Evolutionary conservation across 2,329 filamentous ascomycete genomes (phyloP), one percentile per base, ranked within the genome.

Genomic region (Immersiporthe knoxdaviesiana): DNA sequence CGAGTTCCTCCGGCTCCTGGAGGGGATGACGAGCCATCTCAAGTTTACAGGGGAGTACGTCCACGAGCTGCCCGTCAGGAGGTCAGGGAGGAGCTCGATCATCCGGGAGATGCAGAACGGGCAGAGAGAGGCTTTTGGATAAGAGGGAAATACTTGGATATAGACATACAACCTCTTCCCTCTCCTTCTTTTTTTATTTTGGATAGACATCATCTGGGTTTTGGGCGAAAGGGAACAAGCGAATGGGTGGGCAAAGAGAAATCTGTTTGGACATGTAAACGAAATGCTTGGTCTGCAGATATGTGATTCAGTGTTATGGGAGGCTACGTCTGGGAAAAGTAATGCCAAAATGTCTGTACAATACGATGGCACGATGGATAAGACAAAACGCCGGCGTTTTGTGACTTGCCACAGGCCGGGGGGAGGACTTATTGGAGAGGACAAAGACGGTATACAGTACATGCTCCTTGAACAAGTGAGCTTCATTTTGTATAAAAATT

Each of bases 11-110:
- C 72, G 77, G 14, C 69, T 79, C 71, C 70, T 79, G 65, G 74
- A 74, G 47, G 77, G 76, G 52, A 79, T 80, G 70, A 73, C 75
- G 63, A 76, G 78, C 66, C 78, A 79, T 68, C 72, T 79, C 12
- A 75, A 74, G 50, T 77, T 77, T 61, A 75, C 77, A 24, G 77
- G 75, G 32, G 73, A 72, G 30, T 75, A 75, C 62, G 69, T 79
- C 27, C 72, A 73, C 18, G 69, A 73, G 35, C 69, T 79, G 39
- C 77, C 77, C 21, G 73, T 76, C 41, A 71, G 70, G 27, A 69
- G 63, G 37, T 61, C 67, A 12, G 70, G 67, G 21, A 47, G 67
- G 58, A 72, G 32, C 64, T 74, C 70, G 64, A 67, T 63, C 61
- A 47, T 47, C 41, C 39, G 27, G 41, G 61, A 41, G 66, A 71